Evolutionary conservation across 352 stramenopile species (phyloP), one percentile per base, ranked within the genome.

Genomic region (Globisporangium paroecandrum): DNA sequence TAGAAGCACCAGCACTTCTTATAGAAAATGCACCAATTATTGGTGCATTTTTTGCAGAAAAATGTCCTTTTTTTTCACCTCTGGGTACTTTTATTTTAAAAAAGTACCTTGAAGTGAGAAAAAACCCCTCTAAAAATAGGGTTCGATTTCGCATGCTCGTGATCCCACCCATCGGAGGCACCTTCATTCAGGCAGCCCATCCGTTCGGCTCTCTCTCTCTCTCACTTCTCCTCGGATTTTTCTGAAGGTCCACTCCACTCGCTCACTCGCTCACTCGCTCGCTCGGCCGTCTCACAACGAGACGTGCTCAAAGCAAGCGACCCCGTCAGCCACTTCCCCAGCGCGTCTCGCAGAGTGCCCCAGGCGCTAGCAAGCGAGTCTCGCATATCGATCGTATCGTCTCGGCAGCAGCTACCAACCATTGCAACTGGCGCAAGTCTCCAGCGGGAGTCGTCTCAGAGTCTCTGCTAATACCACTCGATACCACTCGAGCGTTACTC

Each of bases 281-380:
- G 36, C 8, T 41, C 36, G 34, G 36, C 36, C 36, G 36, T 46
- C 29, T 61, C 55, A 61, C 55, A 61, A 61, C 55, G 55, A 60
- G 55, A 60, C 55, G 43, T 60, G 4, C 55, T 12, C n/a, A 60
- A 58, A 34, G 51, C 53, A 49, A 49, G 15, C 41, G 6, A 20
- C 41, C 3, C 10, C 36, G 3, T 20, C 41, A n/a, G 41, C 41
- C 18, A 15, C 3, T n/a, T 29, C 49, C 27, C 49, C 18, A 13
- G 46, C 25, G 24, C 22, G 51, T 57, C 51, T 58, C 51, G 29
- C 51, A 58, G 29, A 20, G 22, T 13, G 22, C n/a, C 6, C 20
- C 15, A 8, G 7, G 38, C 4, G 34, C 9, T 41, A 12, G 36
- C 15, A n/a, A 49, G 7, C 51, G 10, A 58, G 53, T 36, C 53